phyloP scores from a whole-genome alignment of 192 early-diverging fungal species.

The Coemansia sp. region DNA sequence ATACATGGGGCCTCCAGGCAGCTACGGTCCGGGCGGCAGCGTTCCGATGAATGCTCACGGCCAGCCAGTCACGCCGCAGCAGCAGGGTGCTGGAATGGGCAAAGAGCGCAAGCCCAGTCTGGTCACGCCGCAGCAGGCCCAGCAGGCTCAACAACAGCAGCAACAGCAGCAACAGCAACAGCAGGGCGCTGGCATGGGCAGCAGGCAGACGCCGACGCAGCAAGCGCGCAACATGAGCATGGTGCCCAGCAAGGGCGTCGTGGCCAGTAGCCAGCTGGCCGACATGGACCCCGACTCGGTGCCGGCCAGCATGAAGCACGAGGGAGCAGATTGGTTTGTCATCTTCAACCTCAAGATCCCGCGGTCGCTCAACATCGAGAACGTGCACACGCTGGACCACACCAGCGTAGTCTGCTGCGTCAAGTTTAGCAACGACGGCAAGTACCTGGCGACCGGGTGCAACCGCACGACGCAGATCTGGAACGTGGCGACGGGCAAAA shows the following conservation, averaged over 20 bases:
- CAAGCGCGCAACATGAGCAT: conserved; percentile 27
- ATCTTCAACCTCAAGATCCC: conserved; percentile 70
- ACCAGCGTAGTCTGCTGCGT: conserved; percentile 95
- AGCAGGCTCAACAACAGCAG: conserved; percentile 22
- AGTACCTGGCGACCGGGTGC: conserved; percentile 89
- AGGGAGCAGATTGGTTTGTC: conserved; percentile 86
- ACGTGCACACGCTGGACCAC: conserved; percentile 64
- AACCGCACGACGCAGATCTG: conserved; percentile 87
- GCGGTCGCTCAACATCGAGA: conserved; percentile 62
- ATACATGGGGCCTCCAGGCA: conserved; percentile 43
- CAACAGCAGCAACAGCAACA: conserved; percentile 27
- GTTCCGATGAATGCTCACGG: conserved; percentile 51
- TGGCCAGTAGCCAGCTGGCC: conserved; percentile 56
- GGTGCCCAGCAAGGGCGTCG: conserved; percentile 23
- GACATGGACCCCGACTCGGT: conserved; percentile 79
- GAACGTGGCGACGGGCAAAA: conserved; percentile 74
- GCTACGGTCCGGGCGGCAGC: conserved; percentile 50
- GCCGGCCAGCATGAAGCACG: conserved; percentile 69
- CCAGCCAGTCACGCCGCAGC: conserved; percentile 51
- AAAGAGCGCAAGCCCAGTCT: conserved; percentile 52
- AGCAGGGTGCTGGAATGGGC: conserved; percentile 24
- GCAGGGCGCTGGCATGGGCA: conserved; percentile 26
- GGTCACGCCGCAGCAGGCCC: conserved; percentile 36
- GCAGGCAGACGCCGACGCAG: conserved; percentile 47
- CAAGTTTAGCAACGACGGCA: conserved; percentile 90